Percentiles rank a stretch among this genome's conserved stretches.
Evolutionary conservation across 192 early-diverging fungal species (phyloP).

Genomic region (Coemansia sp.): DNA sequence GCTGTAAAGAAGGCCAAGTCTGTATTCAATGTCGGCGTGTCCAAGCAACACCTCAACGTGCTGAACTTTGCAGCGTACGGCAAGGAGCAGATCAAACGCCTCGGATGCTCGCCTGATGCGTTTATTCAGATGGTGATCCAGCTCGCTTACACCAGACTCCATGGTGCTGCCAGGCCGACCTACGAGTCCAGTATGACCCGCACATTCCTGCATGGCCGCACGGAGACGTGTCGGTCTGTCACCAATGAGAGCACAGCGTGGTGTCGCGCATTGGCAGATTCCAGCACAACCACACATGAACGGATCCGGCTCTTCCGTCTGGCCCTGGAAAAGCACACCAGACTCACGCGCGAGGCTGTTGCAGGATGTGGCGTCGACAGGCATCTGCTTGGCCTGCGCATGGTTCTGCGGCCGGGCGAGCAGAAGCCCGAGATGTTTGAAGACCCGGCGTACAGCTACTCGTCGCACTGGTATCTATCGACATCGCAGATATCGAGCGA

Average conservation of each 20-base stretch:
- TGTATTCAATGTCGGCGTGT: constrained; percentile 75
- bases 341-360: constrained; percentile 78
- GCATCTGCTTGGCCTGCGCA: constrained; percentile 85
- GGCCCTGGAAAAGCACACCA: constrained; percentile 76
- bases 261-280: constrained; percentile 86
- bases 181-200: constrained; percentile 94
- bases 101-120: constrained; percentile 76
- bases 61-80: constrained; percentile 87
- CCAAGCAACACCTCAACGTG: constrained; percentile 79
- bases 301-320: constrained; percentile 73
- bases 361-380: constrained; percentile 90
- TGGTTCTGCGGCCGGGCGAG: constrained; percentile 74
- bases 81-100: constrained; percentile 91
- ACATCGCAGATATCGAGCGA: constrained; percentile 93
- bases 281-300: constrained; percentile 39
- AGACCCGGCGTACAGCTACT: constrained; percentile 80
- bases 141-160: constrained; percentile 92
- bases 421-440: constrained; percentile 80
- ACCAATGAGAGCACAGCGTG: constrained; percentile 73
- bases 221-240: constrained; percentile 89
- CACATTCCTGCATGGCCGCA: constrained; percentile 92
- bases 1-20: constrained; percentile 67
- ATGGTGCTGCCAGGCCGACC: constrained; percentile 74
- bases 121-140: constrained; percentile 94
- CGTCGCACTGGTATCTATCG: constrained; percentile 91